Evolutionary conservation across 345 rosid genomes (phyloP).

Genomic region (Tarenaya hassleriana): DNA sequence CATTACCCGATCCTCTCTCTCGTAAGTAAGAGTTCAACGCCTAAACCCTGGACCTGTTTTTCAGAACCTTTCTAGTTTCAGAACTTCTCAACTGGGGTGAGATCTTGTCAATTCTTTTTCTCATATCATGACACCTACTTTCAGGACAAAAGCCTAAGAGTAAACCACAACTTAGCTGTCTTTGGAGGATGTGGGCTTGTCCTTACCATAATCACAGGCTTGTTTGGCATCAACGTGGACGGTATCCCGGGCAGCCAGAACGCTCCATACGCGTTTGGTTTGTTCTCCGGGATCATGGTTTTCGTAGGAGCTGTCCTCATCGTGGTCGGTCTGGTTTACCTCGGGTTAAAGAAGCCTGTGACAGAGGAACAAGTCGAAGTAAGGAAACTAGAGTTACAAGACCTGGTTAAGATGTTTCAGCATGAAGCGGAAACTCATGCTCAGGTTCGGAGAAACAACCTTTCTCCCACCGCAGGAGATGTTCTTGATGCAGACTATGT

Average conservation of each 20-base stretch:
- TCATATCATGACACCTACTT: too few relatives aligned
- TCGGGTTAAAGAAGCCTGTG: slow-evolving; percentile 68
- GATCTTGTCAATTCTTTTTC: too few relatives aligned
- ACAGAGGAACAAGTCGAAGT: slow-evolving; percentile 58
- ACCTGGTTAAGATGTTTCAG: slow-evolving; percentile 80
- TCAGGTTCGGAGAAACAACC: slow-evolving; percentile 59
- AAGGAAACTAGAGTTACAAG: slow-evolving; percentile 73
- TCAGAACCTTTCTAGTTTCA: too few relatives aligned
- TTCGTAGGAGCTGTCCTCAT: slow-evolving; percentile 52
- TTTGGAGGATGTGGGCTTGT: slow-evolving; percentile 94
- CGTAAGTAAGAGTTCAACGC: too few relatives aligned
- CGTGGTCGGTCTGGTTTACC: slow-evolving; percentile 58
- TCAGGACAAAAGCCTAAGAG: slow-evolving; percentile 83
- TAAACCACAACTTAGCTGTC: slow-evolving; percentile 85
- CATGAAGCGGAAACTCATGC: slow-evolving; percentile 98
- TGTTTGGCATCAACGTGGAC: slow-evolving; percentile 97
- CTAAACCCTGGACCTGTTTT: too few relatives aligned
- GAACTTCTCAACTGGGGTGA: too few relatives aligned
- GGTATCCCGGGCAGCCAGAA: slow-evolving; percentile 77
- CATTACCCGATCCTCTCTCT: too few relatives aligned
- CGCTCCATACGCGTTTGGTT: slow-evolving; percentile 84
- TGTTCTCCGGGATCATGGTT: slow-evolving; percentile 52
- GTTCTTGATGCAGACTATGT: neutral
- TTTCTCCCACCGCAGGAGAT: neutral
- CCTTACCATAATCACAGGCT: slow-evolving; percentile 66